Conservation (phyloP, 2,329 filamentous ascomycete species). For the Colletotrichum chrysophilum region DNA sequence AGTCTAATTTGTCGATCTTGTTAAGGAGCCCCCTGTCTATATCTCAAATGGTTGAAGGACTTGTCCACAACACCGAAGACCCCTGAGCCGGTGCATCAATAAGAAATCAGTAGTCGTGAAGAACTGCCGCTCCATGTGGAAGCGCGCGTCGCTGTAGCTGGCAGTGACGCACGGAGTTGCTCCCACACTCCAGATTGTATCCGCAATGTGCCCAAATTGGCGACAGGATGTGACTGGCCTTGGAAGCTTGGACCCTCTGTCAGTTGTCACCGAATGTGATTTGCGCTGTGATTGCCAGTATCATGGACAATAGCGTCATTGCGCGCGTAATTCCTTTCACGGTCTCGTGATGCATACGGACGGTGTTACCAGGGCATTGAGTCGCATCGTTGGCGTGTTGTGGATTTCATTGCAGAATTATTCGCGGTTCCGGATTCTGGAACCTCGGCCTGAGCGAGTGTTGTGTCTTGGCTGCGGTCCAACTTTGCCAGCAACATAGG, state of each 20-base stretch:
- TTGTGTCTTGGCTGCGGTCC: background rate
- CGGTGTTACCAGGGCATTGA: background rate
- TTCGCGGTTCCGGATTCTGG: background rate
- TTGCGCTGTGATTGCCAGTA: background rate
- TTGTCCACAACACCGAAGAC: background rate
- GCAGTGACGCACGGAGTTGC: background rate
- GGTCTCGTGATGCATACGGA: background rate
- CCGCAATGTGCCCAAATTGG: background rate
- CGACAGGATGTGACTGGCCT: background rate
- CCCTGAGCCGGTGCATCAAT: conserved; percentile 12
- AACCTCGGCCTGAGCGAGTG: background rate
- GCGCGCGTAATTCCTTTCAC: background rate
- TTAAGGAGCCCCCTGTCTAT: conserved; percentile 15
- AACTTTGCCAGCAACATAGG: background rate
- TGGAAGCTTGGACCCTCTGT: background rate
- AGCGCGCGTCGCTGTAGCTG: background rate
- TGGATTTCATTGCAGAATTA: background rate
- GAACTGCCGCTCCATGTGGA: conserved; percentile 13
- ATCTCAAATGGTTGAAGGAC: background rate
- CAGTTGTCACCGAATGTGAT: background rate
- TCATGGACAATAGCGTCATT: background rate
- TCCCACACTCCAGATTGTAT: background rate
- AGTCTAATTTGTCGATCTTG: conserved; percentile 19
- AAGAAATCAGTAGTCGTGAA: conserved; percentile 15
- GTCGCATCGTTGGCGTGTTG: background rate